Conservation (phyloP, 495 filamentous ascomycete genomes). For the Xylaria palmicola region DNA sequence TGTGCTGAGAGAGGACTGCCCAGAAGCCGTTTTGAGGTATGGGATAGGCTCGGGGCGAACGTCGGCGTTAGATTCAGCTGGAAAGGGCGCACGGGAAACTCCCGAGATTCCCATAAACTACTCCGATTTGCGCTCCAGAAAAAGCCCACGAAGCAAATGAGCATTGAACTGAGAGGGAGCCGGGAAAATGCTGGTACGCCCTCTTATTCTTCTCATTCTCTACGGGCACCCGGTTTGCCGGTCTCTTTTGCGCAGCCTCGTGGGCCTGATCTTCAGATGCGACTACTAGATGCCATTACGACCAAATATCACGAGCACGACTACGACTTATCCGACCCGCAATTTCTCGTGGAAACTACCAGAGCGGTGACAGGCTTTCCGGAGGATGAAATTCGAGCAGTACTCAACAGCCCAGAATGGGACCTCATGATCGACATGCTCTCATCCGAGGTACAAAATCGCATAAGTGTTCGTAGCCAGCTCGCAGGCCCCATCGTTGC, state of each 20-base stretch:
- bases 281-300: constrained; percentile 67
- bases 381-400: constrained; percentile 53
- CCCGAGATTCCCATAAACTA: constrained; percentile 73
- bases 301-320: constrained; percentile 68
- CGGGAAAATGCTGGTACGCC: background rate
- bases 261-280: constrained; percentile 52
- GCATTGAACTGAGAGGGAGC: constrained; percentile 17
- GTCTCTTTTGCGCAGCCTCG: constrained; percentile 13
- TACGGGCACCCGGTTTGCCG: background rate
- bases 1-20: constrained; percentile 11
- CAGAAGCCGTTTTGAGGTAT: constrained; percentile 15
- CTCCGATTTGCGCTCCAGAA: constrained; percentile 63
- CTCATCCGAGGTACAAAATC: constrained; percentile 30
- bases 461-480: constrained; percentile 54
- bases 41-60: constrained; percentile 50
- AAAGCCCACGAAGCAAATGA: constrained; percentile 35
- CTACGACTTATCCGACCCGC: constrained; percentile 67
- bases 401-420: constrained; percentile 55
- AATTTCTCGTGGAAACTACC: constrained; percentile 56
- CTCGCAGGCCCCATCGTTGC: constrained; percentile 56
- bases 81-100: constrained; percentile 70
- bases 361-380: constrained; percentile 52
- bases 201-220: constrained; percentile 13
- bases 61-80: constrained; percentile 70
- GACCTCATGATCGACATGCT: constrained; percentile 24